These are phyloP conservation scores for Talaromyces wortmannii DNA, from an alignment of 495 filamentous ascomycete genomes.

Conservation along the genomic window DNA sequence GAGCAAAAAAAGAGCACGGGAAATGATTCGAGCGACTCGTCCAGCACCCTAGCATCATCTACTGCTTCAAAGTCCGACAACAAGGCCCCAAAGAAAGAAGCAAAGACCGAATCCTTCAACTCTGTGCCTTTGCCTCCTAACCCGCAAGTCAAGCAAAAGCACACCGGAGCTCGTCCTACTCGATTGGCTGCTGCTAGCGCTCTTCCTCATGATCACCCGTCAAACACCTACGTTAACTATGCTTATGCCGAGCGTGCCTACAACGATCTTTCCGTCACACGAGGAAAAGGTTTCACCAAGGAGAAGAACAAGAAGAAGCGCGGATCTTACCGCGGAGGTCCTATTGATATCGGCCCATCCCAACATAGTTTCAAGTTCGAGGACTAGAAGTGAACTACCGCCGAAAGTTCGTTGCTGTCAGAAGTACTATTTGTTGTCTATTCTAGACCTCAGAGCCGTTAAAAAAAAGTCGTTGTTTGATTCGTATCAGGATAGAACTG, in stretches of 20 bases:
- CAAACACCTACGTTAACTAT: conserved; percentile 71
- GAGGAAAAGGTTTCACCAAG: conserved; percentile 97
- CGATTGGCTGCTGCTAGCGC: conserved; percentile 40
- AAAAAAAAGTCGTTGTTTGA: too few relatives aligned
- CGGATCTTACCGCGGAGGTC: conserved; percentile 79
- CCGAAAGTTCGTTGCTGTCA: not conserved
- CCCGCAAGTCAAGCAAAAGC: conserved; percentile 42
- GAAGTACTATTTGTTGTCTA: not conserved
- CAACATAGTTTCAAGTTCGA: conserved; percentile 84
- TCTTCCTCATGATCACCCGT: conserved; percentile 37
- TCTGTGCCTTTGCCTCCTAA: conserved; percentile 41
- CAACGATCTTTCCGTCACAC: conserved; percentile 80
- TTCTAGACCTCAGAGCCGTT: not conserved
- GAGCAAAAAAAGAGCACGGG: not conserved
- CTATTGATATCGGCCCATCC: conserved; percentile 62
- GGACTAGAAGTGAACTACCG: conserved; percentile 39
- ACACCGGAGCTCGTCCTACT: conserved; percentile 36
- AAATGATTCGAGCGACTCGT: conserved; percentile 16
- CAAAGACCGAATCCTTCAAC: conserved; percentile 24
- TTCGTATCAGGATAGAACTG: not conserved
- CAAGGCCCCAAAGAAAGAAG: conserved; percentile 21
- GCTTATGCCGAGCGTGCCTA: conserved; percentile 86
- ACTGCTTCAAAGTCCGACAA: conserved; percentile 9
- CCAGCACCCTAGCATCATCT: conserved; percentile 10
- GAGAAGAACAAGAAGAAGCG: conserved; percentile 96